Conservation (phyloP, 257 asterid genomes). For the Linderniella brevidens region DNA sequence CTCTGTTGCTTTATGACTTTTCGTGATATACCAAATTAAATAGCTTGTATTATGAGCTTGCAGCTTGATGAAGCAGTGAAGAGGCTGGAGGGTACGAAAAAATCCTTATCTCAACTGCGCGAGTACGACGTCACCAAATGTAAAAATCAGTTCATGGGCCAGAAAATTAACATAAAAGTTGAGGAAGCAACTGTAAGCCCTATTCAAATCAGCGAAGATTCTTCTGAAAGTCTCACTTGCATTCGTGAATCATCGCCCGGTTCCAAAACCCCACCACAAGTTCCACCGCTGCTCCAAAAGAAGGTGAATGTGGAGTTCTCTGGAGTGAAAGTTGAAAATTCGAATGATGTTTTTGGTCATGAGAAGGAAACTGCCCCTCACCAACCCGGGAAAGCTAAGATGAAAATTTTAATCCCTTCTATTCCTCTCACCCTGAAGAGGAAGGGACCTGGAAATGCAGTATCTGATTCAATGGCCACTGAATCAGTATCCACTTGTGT, state of each 20-base stretch:
- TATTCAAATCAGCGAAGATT: conserved; percentile 13
- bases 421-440: conserved; percentile 16
- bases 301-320: conserved; percentile 12
- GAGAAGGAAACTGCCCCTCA: conserved; percentile 17
- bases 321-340: conserved; percentile 10
- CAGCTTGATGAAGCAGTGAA: conserved; percentile 45
- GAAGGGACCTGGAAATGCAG: conserved; percentile 22
- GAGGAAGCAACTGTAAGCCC: conserved; percentile 17
- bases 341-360: conserved; percentile 10
- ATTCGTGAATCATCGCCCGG: too few species aligned
- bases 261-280: too few species aligned
- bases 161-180: conserved; percentile 12
- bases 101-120: conserved; percentile 31
- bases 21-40: conserved; percentile 7
- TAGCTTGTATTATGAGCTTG: conserved; percentile 11
- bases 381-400: conserved; percentile 21
- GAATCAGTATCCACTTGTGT: conserved; percentile 12
- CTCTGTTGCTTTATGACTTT: conserved; percentile 2
- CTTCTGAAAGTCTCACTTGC: conserved; percentile 14
- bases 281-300: conserved; percentile 3
- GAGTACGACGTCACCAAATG: conserved; percentile 15
- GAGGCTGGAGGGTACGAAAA: conserved; percentile 41
- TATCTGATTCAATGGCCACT: conserved; percentile 17
- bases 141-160: conserved; percentile 17
- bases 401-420: conserved; percentile 31